Evolutionary conservation across 2,329 filamentous ascomycete species (phyloP).

Genomic region (Botryosphaeria dothidea): DNA sequence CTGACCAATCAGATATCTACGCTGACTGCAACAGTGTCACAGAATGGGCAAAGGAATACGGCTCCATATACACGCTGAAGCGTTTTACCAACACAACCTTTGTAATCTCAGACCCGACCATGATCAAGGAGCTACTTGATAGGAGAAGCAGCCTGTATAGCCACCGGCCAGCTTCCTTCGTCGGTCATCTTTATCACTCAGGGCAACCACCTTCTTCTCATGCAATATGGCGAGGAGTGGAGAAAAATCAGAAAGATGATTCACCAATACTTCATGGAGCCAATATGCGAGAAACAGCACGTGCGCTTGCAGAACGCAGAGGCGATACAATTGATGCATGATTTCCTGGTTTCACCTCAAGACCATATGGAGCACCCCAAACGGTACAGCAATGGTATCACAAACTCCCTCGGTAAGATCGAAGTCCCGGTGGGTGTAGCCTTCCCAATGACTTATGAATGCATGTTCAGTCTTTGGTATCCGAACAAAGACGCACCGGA

Average conservation of each 20-base stretch:
- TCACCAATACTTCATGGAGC: slow-evolving; percentile 9
- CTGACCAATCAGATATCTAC: neutral
- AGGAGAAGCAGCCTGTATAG: slow-evolving; percentile 39
- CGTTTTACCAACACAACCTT: neutral
- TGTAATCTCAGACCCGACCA: neutral
- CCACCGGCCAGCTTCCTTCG: neutral
- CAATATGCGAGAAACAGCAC: slow-evolving; percentile 6
- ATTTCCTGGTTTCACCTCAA: neutral
- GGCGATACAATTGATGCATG: slow-evolving; percentile 46
- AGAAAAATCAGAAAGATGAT: slow-evolving; percentile 6
- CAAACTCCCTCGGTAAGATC: neutral
- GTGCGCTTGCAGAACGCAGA: slow-evolving; percentile 7
- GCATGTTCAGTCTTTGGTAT: neutral
- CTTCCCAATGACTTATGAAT: no score
- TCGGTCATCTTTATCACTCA: neutral
- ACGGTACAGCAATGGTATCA: neutral
- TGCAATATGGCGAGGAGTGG: slow-evolving; percentile 10
- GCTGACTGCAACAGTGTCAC: neutral
- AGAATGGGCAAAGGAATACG: neutral
- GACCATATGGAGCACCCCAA: neutral
- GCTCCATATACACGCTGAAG: neutral
- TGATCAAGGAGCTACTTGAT: slow-evolving; percentile 40
- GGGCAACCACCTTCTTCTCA: neutral
- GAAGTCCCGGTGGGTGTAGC: no score
- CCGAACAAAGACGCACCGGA: neutral